Evolutionary conservation across 805 yeast species (phyloP), one percentile per base, ranked within the genome.

Genomic region (Yamadazyma akitaensis): DNA sequence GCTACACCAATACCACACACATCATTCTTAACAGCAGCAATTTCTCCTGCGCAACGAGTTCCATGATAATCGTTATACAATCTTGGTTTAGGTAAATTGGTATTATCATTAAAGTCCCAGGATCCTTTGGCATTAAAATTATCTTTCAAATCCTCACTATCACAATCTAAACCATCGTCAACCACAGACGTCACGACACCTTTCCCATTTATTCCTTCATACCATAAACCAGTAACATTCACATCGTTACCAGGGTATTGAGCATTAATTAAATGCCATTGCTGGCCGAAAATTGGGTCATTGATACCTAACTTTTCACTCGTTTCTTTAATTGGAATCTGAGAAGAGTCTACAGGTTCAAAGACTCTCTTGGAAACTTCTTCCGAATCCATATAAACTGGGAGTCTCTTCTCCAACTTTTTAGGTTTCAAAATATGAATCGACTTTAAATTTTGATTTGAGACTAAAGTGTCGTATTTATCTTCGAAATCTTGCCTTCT

Each of bases 1-100:
- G 97, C 98, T n/a, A 91, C 96, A 39, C 99, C 99, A 6, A 94
- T 76, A n/a, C 99, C 99, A 67, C 99, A 94, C 17, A 75, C 84
- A 26, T 81, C 85, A 63, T 94, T 92, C 43, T 81, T 90, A 2
- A 84, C 94, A 3, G 88, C 89, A 0, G 97, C 97, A 47, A 94
- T 86, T 65, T 94, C 99, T 33, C 97, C 98, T 2, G 99, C 98
- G 70, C 99, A 94, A 53, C 99, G 73, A 0, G 99, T 94, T 6
- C 99, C 99, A 63, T 94, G 99, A 56, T 83, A 82, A 63, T 94
- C 99, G 62, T 87, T 96, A 8, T 56, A 64, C 25, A 92, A 73
- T 46, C 83, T 72, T 10, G 99, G 99, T 56, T 79, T 81, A 2
- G 99, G 99, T 40, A 82, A 68, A 18, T 80, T 75, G 0, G 75